Conservation (phyloP, 148 eudicot genomes). For the Spergularia bocconei region DNA sequence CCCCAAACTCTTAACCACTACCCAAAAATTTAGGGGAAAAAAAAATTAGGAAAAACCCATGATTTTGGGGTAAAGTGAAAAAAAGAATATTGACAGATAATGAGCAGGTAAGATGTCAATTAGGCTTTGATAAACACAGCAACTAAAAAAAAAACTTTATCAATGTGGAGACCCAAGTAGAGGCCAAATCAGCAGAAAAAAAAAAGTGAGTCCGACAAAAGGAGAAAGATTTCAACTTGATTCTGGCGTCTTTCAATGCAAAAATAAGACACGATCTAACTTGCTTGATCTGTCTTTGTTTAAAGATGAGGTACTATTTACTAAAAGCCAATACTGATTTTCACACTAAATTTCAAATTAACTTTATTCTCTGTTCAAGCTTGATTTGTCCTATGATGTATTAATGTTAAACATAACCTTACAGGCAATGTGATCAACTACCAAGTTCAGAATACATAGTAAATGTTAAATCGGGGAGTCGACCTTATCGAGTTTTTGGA, state of each 20-base stretch:
- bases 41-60: not conserved
- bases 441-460: not conserved
- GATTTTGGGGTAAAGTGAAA: not conserved
- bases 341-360: slow-evolving; percentile 11
- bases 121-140: slow-evolving; percentile 3
- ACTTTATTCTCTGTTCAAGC: not conserved
- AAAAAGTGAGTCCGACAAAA: slow-evolving; percentile 25
- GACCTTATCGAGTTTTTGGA: not conserved
- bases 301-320: slow-evolving; percentile 8
- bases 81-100: slow-evolving; percentile 3
- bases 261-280: slow-evolving; percentile 17
- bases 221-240: slow-evolving; percentile 31
- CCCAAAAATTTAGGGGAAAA: not conserved
- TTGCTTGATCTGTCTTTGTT: slow-evolving; percentile 20
- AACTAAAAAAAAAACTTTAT: slow-evolving; percentile 12
- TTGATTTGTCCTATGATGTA: not conserved
- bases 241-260: slow-evolving; percentile 28
- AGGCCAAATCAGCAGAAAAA: slow-evolving; percentile 17
- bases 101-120: slow-evolving; percentile 23
- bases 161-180: slow-evolving; percentile 13
- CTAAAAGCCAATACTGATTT: slow-evolving; percentile 10
- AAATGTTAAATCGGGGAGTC: not conserved
- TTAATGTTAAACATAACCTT: not conserved
- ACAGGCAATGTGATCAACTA: too few species aligned
- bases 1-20: slow-evolving; percentile 8